Conservation (phyloP, 805 yeast species). For the Scheffersomyces spartinae region DNA sequence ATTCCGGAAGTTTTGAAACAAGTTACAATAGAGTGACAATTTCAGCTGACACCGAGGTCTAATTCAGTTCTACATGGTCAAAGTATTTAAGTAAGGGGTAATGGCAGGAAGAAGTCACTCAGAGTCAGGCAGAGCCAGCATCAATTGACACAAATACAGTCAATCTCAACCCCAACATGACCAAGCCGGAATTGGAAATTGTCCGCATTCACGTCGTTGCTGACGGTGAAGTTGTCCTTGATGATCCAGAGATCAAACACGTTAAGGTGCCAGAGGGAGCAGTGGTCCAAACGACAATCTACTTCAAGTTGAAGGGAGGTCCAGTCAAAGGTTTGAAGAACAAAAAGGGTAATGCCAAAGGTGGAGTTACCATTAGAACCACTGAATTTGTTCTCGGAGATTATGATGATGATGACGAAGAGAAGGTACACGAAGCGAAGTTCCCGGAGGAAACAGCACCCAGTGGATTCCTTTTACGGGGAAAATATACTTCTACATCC, state of each 20-base stretch:
- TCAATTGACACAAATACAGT: no score
- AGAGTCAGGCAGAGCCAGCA: no score
- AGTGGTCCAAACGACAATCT: constrained; percentile 19
- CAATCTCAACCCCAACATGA: constrained; percentile 7
- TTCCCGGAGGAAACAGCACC: constrained; percentile 27
- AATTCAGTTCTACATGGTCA: no score
- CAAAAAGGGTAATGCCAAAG: constrained; percentile 24
- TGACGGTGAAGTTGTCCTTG: constrained; percentile 15
- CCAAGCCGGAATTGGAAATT: constrained; percentile 23
- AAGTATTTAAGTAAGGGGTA: no score
- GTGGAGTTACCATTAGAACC: constrained; percentile 20
- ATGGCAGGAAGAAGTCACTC: no score
- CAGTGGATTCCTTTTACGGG: constrained; percentile 27
- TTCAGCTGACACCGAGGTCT: no score
- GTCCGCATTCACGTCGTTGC: constrained; percentile 17
- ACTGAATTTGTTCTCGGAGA: constrained; percentile 20
- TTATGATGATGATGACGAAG: constrained; percentile 20
- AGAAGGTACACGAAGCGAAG: constrained; percentile 13
- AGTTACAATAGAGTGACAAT: no score
- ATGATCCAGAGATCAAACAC: constrained; percentile 15
- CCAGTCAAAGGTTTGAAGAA: constrained; percentile 19
- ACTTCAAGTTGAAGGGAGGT: constrained; percentile 18
- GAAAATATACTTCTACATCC: constrained; percentile 17
- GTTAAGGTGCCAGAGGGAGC: constrained; percentile 26
- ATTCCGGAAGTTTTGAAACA: no score